Percentiles rank a stretch among this genome's conserved stretches.
Conservation (phyloP, 2,329 filamentous ascomycete genomes). For the Trichophyton benhamiae region DNA sequence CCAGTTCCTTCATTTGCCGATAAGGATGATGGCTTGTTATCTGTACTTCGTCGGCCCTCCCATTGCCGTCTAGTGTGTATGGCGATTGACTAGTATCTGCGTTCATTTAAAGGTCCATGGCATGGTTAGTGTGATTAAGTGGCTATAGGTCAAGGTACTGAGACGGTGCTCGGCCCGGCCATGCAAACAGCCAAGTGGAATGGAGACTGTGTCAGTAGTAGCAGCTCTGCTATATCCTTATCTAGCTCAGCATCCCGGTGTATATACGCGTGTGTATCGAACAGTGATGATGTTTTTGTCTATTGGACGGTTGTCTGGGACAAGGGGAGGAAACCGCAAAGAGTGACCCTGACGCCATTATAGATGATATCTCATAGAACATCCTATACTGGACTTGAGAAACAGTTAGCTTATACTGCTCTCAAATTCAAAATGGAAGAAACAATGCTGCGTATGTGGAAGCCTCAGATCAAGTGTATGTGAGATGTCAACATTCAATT, state of each 20-base stretch:
- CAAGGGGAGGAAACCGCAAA: neutral
- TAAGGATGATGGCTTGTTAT: neutral
- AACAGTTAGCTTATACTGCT: neutral
- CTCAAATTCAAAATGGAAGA: neutral
- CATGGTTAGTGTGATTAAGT: neutral
- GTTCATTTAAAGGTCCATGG: neutral
- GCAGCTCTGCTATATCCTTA: neutral
- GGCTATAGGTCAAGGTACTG: neutral
- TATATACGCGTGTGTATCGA: neutral
- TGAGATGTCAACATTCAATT: constrained; percentile 33
- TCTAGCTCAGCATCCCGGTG: neutral
- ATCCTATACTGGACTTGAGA: neutral
- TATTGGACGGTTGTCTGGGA: too few species aligned
- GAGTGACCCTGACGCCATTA: neutral
- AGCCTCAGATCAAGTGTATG: constrained; percentile 37
- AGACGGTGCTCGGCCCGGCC: neutral
- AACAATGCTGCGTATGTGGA: neutral
- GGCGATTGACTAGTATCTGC: neutral
- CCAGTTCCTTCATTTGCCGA: neutral
- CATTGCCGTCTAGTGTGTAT: neutral
- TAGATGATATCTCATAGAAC: neutral
- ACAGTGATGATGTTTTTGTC: neutral
- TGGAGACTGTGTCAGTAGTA: neutral
- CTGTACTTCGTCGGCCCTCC: neutral
- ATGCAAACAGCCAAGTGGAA: neutral